Base-by-base conservation (phyloP, 768 basidiomycete species). In the Lepiota venenata region DNA sequence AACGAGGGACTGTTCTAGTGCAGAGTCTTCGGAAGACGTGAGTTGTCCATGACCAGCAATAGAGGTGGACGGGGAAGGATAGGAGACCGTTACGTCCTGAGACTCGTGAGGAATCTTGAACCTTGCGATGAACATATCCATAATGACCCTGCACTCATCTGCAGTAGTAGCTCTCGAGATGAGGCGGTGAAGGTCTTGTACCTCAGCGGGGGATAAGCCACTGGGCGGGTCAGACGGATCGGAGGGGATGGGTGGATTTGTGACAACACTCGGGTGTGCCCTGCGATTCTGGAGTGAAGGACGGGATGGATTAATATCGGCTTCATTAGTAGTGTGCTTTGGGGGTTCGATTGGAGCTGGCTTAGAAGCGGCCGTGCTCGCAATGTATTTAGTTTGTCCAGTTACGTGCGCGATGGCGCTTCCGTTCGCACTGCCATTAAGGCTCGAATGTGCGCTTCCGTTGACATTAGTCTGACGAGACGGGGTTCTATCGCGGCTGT, bases 71-170 rank as follows among this genome's bases (percentile, higher is more conserved):
- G 72, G 71, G 1, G 73, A 65, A 20, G 72, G 66, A 48, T 67
- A 64, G 11, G 72, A 60, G 42, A 66, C 65, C 10, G 65, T 63
- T 27, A 67, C 66, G 44, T 62, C 63, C 41, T 70, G 64, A 21
- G 66, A 57, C 29, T 73, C 70, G 51, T 58, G 56, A 18, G 69
- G 50, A 41, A 76, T 75, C 15, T 82, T 83, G 49, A 77, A 77
- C 58, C 83, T 83, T 11, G 82, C 77, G 55, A 96, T 73, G 71
- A 90, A 88, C 75, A 92, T 88, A 58, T 91, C 87, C 25, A 93
- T 76, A 53, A 95, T 83, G 40, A 94, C 73, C 47, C 89, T 88
- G 64, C 92, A 93, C 72, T 96, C 93, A 56, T 87, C 84, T 43
- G 81, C 88, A 40, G 78, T 83, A 1, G 87, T 86, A 12, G 93